A percentile compares a stretch with the other conserved stretches of the same genome.
These are phyloP conservation scores for Leccinum aurantiacum DNA, from an alignment of 768 basidiomycete species.

Conservation along the genomic window DNA sequence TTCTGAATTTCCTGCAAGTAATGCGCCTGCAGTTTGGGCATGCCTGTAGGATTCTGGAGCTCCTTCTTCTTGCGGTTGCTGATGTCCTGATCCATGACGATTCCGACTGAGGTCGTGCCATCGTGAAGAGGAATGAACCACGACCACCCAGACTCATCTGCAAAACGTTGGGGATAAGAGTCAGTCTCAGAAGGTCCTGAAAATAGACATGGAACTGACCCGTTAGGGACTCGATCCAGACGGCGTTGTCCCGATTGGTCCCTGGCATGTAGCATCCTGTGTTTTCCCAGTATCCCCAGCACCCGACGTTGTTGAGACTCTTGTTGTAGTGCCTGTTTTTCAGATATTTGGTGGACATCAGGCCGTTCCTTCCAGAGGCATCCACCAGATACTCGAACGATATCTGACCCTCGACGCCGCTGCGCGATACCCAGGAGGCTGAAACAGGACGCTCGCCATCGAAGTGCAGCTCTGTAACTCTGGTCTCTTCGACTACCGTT, in stretches of 20 bases:
- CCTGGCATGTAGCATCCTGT: slow-evolving; percentile 30
- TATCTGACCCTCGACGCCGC: slow-evolving; percentile 4
- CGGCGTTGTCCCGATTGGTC: slow-evolving; percentile 34
- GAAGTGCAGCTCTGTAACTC: slow-evolving; percentile 7
- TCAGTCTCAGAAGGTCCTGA: not conserved
- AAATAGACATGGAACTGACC: not conserved
- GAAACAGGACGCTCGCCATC: slow-evolving; percentile 4
- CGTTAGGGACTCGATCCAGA: slow-evolving; percentile 38
- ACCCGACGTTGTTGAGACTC: slow-evolving; percentile 35
- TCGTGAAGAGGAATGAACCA: slow-evolving; percentile 58
- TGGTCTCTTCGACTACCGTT: slow-evolving; percentile 4
- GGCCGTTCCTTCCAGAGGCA: slow-evolving; percentile 13
- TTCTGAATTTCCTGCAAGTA: slow-evolving; percentile 7
- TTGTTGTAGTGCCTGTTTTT: slow-evolving; percentile 36
- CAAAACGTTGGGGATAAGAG: slow-evolving; percentile 6
- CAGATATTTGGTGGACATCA: slow-evolving; percentile 29
- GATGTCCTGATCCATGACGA: slow-evolving; percentile 46
- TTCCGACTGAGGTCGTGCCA: slow-evolving; percentile 50
- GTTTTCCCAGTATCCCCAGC: slow-evolving; percentile 39
- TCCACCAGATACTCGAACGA: slow-evolving; percentile 12
- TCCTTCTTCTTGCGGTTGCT: slow-evolving; percentile 29
- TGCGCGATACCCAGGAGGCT: slow-evolving; percentile 4
- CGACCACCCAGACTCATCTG: slow-evolving; percentile 56
- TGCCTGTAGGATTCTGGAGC: not conserved
- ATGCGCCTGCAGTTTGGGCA: slow-evolving; percentile 1